Evolutionary conservation across 2,329 filamentous ascomycete species (phyloP), one percentile per base, ranked within the genome.

Genomic region (Macroventuria anomochaeta): DNA sequence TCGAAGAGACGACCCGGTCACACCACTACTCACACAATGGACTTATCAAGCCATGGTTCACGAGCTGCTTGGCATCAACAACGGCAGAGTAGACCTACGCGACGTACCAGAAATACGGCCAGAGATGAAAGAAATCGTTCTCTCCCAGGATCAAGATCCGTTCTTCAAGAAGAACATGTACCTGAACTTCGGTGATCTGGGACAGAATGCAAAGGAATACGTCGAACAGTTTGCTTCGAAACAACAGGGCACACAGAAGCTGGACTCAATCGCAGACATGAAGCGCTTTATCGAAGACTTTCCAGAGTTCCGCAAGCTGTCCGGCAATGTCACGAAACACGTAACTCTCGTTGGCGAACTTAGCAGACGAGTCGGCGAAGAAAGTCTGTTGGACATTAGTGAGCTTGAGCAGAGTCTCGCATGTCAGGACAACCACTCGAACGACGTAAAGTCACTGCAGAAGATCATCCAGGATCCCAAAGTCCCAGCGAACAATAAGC

Each of bases 41-140:
- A 99, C 95, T 21, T 99, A 99, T 70, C 95, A 99, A 76, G 95
- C 95, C n/a, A 99, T 99, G 93, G 95, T 99, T 0, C 95, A 99
- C 72, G 95, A 99, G 69, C 79, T 97, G 2, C 81, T 99, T 11
- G 95, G 95, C 5, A 96, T 99, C 62, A 85, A 90, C 53, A 97
- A 97, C 72, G 95, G 95, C n/a, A 85, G 93, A 43, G 95, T 99
- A 0, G 89, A 96, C 69, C 80, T 99, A 28, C 89, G 88, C 58
- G 85, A 90, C 49, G 87, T 96, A 0, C 90, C 90, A 11, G 92
- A 96, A 48, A 85, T 96, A 50, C 83, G 90, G 13, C 89, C 91
- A 1, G 93, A 97, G 72, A 81, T 97, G 47, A 93, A 89, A 74
- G 95, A 99, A 76, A 95, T 99, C 53, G 93, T 97, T 2, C 79